phyloP scores from a whole-genome alignment of 129 eudicot genomes.

The Chrysanthemum lavandulifolium region DNA sequence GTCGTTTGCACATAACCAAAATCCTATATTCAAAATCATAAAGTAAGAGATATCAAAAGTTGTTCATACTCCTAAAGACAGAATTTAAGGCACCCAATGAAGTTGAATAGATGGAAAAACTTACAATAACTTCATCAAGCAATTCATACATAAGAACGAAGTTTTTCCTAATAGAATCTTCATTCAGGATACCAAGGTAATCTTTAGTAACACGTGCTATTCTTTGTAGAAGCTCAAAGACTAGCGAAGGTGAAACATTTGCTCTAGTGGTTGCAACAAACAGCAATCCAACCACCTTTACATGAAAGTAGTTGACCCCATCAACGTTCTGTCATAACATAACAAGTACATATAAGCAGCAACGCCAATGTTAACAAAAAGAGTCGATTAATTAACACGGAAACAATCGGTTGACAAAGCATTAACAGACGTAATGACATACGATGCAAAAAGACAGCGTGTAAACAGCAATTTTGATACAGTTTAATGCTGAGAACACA shows the following conservation, averaged over 20 bases:
- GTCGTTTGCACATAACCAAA: conserved; percentile 97
- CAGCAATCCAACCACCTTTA: conserved; percentile 89
- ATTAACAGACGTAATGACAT: not conserved
- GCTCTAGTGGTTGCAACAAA: conserved; percentile 96
- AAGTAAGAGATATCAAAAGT: not conserved
- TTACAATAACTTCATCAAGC: conserved; percentile 95
- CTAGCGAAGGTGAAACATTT: conserved; percentile 84
- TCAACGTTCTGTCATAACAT: conserved; percentile 64
- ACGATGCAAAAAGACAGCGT: not conserved
- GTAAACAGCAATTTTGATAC: conserved; percentile 2
- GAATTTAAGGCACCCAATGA: conserved; percentile 21
- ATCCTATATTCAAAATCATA: conserved; percentile 51
- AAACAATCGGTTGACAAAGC: no score
- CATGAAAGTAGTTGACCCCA: conserved; percentile 98
- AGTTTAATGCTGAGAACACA: not conserved
- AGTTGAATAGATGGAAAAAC: conserved; percentile 31
- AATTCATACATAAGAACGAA: conserved; percentile 91
- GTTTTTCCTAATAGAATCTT: conserved; percentile 84
- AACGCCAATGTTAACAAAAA: conserved; percentile 7
- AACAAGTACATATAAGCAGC: conserved; percentile 23
- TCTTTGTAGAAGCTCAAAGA: conserved; percentile 87
- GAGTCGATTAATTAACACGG: not conserved
- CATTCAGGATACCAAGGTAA: conserved; percentile 92
- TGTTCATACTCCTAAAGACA: not conserved
- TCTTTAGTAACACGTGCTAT: conserved; percentile 96